These are phyloP conservation scores for Zygotorulaspora sp. DNA, from an alignment of 805 yeast species.

Conservation along the genomic window DNA sequence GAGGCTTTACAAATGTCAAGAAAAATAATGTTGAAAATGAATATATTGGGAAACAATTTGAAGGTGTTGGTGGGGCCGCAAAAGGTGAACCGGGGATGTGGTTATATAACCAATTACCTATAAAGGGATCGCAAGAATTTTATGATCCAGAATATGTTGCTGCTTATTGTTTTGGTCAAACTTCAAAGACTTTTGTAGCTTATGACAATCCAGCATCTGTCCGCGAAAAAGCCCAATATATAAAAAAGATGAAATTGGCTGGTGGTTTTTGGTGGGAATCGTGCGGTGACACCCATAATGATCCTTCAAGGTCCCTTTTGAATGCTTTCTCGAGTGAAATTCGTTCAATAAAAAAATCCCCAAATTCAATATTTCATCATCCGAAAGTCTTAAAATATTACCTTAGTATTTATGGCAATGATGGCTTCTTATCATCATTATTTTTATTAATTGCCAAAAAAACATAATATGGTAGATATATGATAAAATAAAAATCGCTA, in stretches of 20 bases:
- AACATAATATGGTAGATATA: too few relatives aligned
- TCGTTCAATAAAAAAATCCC: constrained; percentile 13
- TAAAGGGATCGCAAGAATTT: constrained; percentile 40
- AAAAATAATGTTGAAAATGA: constrained; percentile 27
- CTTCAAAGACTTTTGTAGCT: constrained; percentile 42
- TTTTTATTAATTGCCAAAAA: constrained; percentile 1
- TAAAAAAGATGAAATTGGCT: constrained; percentile 46
- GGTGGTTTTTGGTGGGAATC: constrained; percentile 98
- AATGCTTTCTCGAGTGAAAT: constrained; percentile 40
- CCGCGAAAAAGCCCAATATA: constrained; percentile 55
- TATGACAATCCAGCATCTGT: constrained; percentile 64
- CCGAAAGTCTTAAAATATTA: constrained; percentile 19
- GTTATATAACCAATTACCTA: constrained; percentile 54
- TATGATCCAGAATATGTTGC: constrained; percentile 53
- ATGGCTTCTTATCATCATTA: constrained; percentile 18
- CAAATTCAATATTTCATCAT: constrained; percentile 17
- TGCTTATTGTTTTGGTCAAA: constrained; percentile 46
- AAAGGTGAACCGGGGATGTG: constrained; percentile 49
- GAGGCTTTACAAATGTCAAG: constrained; percentile 43
- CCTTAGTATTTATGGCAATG: constrained; percentile 16
- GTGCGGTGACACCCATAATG: constrained; percentile 54
- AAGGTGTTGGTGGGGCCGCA: constrained; percentile 42
- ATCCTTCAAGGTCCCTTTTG: constrained; percentile 40
- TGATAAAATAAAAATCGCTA: too few relatives aligned
- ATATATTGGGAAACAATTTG: constrained; percentile 39